Evolutionary conservation across 2,329 filamentous ascomycete genomes (phyloP).

Genomic region (Lasiodiplodia theobromae): DNA sequence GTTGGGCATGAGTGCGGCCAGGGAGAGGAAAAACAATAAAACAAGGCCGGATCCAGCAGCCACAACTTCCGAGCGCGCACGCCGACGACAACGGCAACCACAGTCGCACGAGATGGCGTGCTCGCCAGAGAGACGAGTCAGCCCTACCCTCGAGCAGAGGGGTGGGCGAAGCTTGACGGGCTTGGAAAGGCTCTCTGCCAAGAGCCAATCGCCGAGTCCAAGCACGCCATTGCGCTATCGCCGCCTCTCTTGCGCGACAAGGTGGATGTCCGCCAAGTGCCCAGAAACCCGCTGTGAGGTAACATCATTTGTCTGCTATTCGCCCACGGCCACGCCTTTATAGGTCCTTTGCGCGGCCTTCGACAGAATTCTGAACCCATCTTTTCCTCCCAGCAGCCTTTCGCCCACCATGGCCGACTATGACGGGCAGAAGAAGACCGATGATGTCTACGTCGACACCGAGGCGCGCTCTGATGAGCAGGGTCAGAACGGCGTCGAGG

Average conservation of each 20-base stretch:
- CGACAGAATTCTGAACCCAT: neutral
- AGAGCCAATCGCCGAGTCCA: conserved; percentile 1
- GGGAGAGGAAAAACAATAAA: neutral
- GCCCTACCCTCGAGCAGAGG: neutral
- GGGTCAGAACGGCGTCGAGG: neutral
- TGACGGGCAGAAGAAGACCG: conserved; percentile 9
- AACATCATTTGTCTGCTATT: conserved; percentile 6
- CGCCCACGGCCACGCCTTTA: neutral
- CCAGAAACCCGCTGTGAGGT: conserved; percentile 13
- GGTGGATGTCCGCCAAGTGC: conserved; percentile 21
- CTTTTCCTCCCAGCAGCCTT: neutral
- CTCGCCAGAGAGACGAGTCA: neutral
- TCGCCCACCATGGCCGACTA: conserved; percentile 5
- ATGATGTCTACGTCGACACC: conserved; percentile 4
- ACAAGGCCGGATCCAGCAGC: neutral
- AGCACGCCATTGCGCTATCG: conserved; percentile 27
- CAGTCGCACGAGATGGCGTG: conserved; percentile 1
- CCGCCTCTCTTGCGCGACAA: conserved; percentile 12
- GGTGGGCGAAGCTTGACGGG: conserved; percentile 17
- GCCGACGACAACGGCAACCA: neutral
- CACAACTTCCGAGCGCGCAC: too few species aligned
- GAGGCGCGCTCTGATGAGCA: conserved; percentile 11
- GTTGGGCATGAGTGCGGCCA: neutral
- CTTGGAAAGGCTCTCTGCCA: conserved; percentile 12
- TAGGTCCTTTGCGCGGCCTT: neutral